A percentile compares a stretch with the other conserved stretches of the same genome.
These are phyloP conservation scores for Rhodotorula sp. DNA, from an alignment of 1,284 basidiomycete genomes.

Conservation along the genomic window DNA sequence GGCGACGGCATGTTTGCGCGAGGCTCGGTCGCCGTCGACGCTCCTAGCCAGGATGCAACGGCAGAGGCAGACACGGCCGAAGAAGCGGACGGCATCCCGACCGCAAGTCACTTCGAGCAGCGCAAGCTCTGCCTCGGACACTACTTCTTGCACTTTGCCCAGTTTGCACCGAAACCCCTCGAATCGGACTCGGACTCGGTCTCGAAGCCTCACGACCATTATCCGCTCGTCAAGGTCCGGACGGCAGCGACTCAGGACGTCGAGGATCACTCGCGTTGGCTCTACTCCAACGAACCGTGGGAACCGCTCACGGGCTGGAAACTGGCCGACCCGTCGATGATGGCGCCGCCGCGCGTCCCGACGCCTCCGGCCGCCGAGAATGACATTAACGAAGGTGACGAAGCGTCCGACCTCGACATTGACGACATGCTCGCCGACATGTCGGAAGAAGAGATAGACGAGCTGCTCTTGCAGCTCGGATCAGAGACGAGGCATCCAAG, in stretches of 20 bases:
- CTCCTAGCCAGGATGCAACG: background rate
- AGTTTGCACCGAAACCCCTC: slow-evolving; percentile 17
- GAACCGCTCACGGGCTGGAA: slow-evolving; percentile 14
- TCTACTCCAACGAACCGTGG: slow-evolving; percentile 30
- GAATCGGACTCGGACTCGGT: background rate
- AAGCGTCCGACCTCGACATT: slow-evolving; percentile 1
- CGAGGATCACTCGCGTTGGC: slow-evolving; percentile 34
- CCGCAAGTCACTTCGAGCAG: slow-evolving; percentile 20
- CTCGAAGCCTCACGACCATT: background rate
- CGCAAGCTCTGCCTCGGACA: slow-evolving; percentile 27
- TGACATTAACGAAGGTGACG: slow-evolving; percentile 2
- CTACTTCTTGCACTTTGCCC: slow-evolving; percentile 29
- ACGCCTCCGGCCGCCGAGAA: background rate
- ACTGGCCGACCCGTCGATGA: background rate
- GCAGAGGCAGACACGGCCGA: background rate
- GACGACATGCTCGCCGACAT: slow-evolving; percentile 24
- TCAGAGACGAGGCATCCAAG: background rate
- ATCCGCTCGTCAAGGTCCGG: slow-evolving; percentile 26
- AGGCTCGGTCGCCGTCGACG: slow-evolving; percentile 10
- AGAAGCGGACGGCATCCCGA: background rate
- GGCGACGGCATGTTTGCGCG: slow-evolving; percentile 38
- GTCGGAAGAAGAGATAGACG: slow-evolving; percentile 34
- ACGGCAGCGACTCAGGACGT: slow-evolving; percentile 31
- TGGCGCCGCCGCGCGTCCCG: background rate
- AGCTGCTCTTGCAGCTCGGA: slow-evolving; percentile 16